Conservation (phyloP, 2,329 filamentous ascomycete genomes). For the Coniella vitis region DNA sequence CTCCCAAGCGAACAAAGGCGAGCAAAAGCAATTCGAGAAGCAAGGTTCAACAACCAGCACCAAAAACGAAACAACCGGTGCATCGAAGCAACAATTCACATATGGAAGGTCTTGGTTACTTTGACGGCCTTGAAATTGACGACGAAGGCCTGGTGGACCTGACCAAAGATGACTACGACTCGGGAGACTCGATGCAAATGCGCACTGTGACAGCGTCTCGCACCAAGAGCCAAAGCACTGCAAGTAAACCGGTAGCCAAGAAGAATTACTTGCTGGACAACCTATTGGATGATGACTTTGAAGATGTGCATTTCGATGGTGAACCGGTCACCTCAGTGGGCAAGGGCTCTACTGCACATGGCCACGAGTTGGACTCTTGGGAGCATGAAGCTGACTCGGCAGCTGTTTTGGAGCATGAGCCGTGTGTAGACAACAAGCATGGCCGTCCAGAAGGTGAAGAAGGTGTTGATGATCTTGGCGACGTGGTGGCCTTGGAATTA, state of each 20-base stretch:
- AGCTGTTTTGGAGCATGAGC: too few species aligned
- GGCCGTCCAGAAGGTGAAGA: too few species aligned
- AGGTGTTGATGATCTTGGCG: too few species aligned
- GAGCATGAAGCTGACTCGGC: background rate
- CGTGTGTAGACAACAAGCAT: too few species aligned
- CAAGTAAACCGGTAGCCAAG: too few species aligned
- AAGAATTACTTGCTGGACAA: background rate
- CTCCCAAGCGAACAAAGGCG: background rate
- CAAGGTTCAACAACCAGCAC: background rate
- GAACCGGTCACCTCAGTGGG: background rate
- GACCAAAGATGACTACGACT: background rate
- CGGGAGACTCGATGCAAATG: background rate
- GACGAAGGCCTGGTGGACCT: conserved; percentile 12
- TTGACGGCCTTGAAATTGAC: conserved; percentile 6
- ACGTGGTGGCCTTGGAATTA: too few species aligned
- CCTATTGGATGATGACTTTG: background rate
- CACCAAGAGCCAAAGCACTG: background rate
- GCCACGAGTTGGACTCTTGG: background rate
- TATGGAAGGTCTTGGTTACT: background rate
- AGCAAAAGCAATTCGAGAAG: too few species aligned
- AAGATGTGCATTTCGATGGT: background rate
- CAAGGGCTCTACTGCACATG: background rate
- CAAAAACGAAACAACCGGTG: background rate
- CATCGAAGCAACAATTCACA: background rate
- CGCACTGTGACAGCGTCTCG: background rate